A percentile compares a stretch with the other conserved stretches of the same genome.
Evolutionary conservation across 257 asterid species (phyloP).

Genomic region (Echium plantagineum): DNA sequence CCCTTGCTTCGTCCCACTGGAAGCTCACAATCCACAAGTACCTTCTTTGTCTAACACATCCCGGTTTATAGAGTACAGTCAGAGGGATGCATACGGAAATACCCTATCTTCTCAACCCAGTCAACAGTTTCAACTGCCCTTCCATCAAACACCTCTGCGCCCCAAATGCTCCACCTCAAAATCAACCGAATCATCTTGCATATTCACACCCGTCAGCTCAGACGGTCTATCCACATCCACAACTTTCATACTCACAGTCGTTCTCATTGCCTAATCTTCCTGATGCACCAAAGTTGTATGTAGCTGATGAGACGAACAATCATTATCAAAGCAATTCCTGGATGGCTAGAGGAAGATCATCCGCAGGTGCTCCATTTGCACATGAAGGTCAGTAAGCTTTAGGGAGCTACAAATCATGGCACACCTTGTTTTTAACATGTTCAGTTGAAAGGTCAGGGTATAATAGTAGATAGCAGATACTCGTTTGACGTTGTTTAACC

Average conservation of each 20-base stretch:
- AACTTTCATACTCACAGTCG: slow-evolving; percentile 17
- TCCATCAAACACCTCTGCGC: slow-evolving; percentile 55
- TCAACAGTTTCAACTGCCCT: slow-evolving; percentile 48
- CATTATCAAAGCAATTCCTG: slow-evolving; percentile 29
- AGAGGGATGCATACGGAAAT: slow-evolving; percentile 31
- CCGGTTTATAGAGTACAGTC: slow-evolving; percentile 48
- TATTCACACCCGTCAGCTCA: slow-evolving; percentile 25
- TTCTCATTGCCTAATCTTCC: slow-evolving; percentile 23
- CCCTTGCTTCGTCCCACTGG: slow-evolving; percentile 47
- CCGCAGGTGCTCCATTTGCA: slow-evolving; percentile 24
- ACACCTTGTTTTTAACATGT: not conserved
- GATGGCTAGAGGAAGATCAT: slow-evolving; percentile 32
- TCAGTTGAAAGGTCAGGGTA: not conserved
- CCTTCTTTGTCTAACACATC: slow-evolving; percentile 29
- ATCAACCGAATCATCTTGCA: slow-evolving; percentile 27
- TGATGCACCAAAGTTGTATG: slow-evolving; percentile 27
- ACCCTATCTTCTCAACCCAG: slow-evolving; percentile 44
- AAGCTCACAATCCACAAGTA: slow-evolving; percentile 38
- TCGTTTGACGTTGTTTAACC: not conserved
- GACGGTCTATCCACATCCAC: slow-evolving; percentile 24
- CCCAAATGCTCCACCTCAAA: slow-evolving; percentile 44
- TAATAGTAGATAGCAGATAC: not conserved
- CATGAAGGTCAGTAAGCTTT: slow-evolving; percentile 29
- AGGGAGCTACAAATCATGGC: not conserved
- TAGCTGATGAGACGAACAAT: slow-evolving; percentile 26